phyloP scores from a whole-genome alignment of 352 stramenopile species.

The Pythium volutum region DNA sequence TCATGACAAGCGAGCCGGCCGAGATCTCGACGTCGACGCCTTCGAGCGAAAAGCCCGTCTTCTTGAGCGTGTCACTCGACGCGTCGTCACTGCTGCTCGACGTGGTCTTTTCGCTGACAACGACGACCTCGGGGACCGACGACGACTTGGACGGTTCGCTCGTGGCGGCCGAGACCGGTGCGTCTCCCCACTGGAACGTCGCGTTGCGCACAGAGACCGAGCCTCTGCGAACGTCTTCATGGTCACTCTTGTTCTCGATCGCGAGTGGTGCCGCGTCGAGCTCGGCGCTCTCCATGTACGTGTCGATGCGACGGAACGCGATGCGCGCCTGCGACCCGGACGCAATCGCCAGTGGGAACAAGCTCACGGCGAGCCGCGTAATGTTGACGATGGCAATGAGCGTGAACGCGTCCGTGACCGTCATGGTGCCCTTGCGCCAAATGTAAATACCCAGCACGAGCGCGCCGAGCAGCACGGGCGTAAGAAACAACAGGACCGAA shows the following conservation, averaged over 20 bases:
- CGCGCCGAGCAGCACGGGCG: slow-evolving; percentile 37
- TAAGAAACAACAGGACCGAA: slow-evolving; percentile 53
- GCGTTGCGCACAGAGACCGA: slow-evolving; percentile 22
- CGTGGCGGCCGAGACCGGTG: too few relatives aligned
- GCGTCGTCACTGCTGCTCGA: neutral
- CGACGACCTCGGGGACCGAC: slow-evolving; percentile 22
- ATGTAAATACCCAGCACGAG: slow-evolving; percentile 37
- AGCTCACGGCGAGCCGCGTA: slow-evolving; percentile 35
- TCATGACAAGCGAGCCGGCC: slow-evolving; percentile 47
- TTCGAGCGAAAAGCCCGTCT: slow-evolving; percentile 29
- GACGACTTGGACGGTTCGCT: too few relatives aligned
- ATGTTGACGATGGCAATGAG: slow-evolving; percentile 63
- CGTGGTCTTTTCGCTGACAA: slow-evolving; percentile 10
- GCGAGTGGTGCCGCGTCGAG: neutral
- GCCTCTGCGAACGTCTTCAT: slow-evolving; percentile 1
- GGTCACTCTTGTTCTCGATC: neutral
- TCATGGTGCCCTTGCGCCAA: slow-evolving; percentile 36
- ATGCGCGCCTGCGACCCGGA: slow-evolving; percentile 26
- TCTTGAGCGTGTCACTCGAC: slow-evolving; percentile 9
- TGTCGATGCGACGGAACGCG: slow-evolving; percentile 25
- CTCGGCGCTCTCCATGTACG: slow-evolving; percentile 28
- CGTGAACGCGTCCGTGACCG: slow-evolving; percentile 49
- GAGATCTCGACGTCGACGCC: slow-evolving; percentile 55
- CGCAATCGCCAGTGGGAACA: slow-evolving; percentile 28
- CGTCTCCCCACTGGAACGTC: slow-evolving; percentile 19